Conservation (phyloP, 805 yeast genomes). For the Kluyveromyces lactis region DNA sequence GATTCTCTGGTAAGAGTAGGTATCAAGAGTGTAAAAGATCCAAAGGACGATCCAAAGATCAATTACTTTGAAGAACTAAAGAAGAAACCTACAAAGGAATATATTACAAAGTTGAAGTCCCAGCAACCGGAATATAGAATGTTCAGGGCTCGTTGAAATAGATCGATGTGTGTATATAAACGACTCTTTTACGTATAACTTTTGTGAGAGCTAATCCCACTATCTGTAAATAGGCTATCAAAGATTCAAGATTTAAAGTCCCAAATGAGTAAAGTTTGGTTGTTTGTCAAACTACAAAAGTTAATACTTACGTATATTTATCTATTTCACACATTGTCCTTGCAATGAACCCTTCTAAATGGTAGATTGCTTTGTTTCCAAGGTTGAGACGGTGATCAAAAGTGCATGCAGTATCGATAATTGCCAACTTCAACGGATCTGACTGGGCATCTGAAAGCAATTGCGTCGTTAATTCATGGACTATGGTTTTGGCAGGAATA, state of each 20-base stretch:
- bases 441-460: slow-evolving; percentile 29
- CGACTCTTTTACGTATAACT: no score
- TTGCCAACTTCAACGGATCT: slow-evolving; percentile 31
- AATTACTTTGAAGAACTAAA: slow-evolving; percentile 49
- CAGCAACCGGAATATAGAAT: slow-evolving; percentile 44
- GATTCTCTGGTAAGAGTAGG: slow-evolving; percentile 67
- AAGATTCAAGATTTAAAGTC: no score
- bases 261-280: no score
- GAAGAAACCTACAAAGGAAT: slow-evolving; percentile 57
- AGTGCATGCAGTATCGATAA: slow-evolving; percentile 53
- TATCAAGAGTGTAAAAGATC: slow-evolving; percentile 41
- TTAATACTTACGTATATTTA: slow-evolving; percentile 12
- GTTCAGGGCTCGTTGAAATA: slow-evolving; percentile 56
- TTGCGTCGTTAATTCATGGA: slow-evolving; percentile 51
- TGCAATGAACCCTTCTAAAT: slow-evolving; percentile 90
- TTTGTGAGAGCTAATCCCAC: no score
- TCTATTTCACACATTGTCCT: slow-evolving; percentile 75
- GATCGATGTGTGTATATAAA: no score
- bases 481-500: slow-evolving; percentile 77
- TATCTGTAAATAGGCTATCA: no score
- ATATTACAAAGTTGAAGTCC: slow-evolving; percentile 45
- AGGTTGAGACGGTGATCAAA: slow-evolving; percentile 81
- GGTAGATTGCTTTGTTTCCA: slow-evolving; percentile 87
- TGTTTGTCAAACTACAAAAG: no score
- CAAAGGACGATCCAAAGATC: slow-evolving; percentile 31